Evolutionary conservation across 192 early-diverging fungal genomes (phyloP), one percentile per base, ranked within the genome.

Genomic region (Linderina pennispora): DNA sequence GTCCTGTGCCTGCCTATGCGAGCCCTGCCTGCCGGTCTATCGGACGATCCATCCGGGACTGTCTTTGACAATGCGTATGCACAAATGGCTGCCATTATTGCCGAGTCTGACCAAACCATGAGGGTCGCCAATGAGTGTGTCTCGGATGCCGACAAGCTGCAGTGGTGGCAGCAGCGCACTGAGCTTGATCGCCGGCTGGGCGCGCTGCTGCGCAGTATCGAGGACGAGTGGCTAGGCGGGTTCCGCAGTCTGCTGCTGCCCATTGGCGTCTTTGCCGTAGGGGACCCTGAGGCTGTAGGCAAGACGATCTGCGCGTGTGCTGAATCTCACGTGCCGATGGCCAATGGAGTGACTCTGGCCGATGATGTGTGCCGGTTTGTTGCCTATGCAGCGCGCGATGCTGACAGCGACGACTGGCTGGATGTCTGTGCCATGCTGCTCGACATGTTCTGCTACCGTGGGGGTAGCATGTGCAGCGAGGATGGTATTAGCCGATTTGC

Each of bases 141-240:
- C 21, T 79, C 76, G 0, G 77, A 74, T 10, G 62, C 77, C 5
- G 84, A 91, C 31, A 89, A 89, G 43, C 57, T 69, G 8, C 45
- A 66, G 18, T 99, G 96, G 96, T 96, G 92, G 92, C 76, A 68
- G 33, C 62, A 51, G 6, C 74, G 96, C 17, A 66, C 78, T n/a
- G 44, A 46, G 18, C 51, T 97, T 14, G 92, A 99, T 60, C 51
- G 55, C 2, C 75, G 77, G 19, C 45, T 99, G 28, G 74, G 80
- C 35, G 46, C 43, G 4, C 43, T 93, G 24, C 52, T 97, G 18
- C 50, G 32, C 0, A 55, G 53, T 13, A 80, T 99, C 11, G 89
- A 99, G 48, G 51, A 63, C 23, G 67, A 67, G 14, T 97, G 96
- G 94, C 70, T 99, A 3, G 85, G 92, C 13, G 91, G 85, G 6